phyloP scores from a whole-genome alignment of 208 protist species.

The Leishmania major region DNA sequence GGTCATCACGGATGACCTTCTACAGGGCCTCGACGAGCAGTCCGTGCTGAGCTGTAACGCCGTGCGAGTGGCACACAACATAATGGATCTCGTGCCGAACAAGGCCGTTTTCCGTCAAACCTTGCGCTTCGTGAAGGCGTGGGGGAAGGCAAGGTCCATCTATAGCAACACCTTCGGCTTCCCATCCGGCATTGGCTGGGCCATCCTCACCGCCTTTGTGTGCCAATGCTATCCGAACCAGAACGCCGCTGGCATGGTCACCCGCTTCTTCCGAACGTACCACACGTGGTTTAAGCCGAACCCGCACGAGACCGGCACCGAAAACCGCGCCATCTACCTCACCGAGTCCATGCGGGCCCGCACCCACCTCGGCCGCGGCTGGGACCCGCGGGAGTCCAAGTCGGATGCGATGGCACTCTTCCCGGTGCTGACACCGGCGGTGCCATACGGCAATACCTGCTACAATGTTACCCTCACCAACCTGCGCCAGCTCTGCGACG shows the following conservation, averaged over 20 bases:
- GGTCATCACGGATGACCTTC: constrained; percentile 92
- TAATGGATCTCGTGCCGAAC: constrained; percentile 97
- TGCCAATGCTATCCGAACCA: constrained; percentile 98
- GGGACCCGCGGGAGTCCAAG: constrained; percentile 85
- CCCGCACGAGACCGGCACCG: constrained; percentile 72
- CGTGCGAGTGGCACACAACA: constrained; percentile 96
- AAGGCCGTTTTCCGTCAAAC: constrained; percentile 94
- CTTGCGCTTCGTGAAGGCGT: constrained; percentile 97
- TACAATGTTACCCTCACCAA: constrained; percentile 97
- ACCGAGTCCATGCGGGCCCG: constrained; percentile 78
- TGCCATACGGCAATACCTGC: constrained; percentile 98
- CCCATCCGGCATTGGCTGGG: constrained; percentile 97
- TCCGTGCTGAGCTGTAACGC: constrained; percentile 96
- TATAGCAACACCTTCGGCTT: constrained; percentile 98
- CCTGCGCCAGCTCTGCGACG: constrained; percentile 92
- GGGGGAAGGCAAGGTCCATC: constrained; percentile 94
- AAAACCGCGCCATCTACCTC: constrained; percentile 91
- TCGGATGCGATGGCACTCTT: constrained; percentile 95
- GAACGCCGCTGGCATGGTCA: constrained; percentile 89
- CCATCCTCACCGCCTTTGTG: constrained; percentile 95
- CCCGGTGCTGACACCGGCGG: constrained; percentile 98
- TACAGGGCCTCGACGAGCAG: constrained; percentile 94
- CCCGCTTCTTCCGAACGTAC: constrained; percentile 95
- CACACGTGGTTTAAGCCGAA: constrained; percentile 92
- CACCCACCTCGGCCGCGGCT: constrained; percentile 73